phyloP scores from a whole-genome alignment of 495 filamentous ascomycete species.

The Annulohypoxylon nitens region DNA sequence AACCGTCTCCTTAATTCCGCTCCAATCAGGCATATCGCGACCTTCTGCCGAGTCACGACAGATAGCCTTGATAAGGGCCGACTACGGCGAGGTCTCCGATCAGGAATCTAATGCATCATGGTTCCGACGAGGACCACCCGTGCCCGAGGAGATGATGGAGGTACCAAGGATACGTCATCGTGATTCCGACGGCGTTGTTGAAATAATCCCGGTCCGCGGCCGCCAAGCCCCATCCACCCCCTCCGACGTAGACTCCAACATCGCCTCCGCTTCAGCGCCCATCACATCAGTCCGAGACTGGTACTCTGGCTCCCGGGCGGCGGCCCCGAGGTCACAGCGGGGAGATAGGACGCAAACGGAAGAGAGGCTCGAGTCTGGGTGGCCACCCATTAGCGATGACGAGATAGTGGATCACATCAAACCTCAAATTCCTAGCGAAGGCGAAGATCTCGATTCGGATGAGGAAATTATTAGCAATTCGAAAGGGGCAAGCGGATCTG shows the following conservation, averaged over 20 bases:
- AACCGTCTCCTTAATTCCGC: slow-evolving; percentile 17
- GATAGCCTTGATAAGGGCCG: too few species aligned
- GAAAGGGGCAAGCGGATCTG: too few species aligned
- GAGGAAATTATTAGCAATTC: slow-evolving; percentile 3
- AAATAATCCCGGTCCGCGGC: not conserved
- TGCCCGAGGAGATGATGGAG: too few species aligned
- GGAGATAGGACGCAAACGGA: not conserved
- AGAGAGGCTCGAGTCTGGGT: not conserved
- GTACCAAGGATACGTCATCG: too few species aligned
- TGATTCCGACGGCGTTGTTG: not conserved
- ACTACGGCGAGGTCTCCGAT: too few species aligned
- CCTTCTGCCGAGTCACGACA: too few species aligned
- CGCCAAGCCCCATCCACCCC: not conserved
- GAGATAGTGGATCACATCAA: too few species aligned
- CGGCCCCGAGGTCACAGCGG: not conserved
- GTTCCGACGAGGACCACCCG: too few species aligned
- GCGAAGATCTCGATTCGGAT: slow-evolving; percentile 8
- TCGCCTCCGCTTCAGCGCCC: not conserved
- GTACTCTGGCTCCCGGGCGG: not conserved
- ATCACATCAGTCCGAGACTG: not conserved
- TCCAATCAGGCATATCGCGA: too few species aligned
- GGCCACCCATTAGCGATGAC: too few species aligned
- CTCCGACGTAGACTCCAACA: not conserved
- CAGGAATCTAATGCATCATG: too few species aligned
- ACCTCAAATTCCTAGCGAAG: not conserved